Evolutionary conservation across 2,329 filamentous ascomycete species (phyloP).

Genomic region (Fusarium proliferatum): DNA sequence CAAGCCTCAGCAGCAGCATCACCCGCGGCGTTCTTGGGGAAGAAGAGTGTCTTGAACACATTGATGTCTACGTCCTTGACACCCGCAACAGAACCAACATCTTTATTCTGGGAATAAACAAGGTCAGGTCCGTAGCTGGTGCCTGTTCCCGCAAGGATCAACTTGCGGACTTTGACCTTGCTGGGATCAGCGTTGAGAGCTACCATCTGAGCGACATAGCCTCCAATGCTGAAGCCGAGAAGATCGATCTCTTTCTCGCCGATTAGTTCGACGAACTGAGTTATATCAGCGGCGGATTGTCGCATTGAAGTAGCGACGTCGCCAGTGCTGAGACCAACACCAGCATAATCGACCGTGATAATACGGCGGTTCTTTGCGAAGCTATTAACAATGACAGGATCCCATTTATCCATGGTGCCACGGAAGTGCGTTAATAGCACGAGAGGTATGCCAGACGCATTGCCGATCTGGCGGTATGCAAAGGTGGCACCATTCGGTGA

Average conservation of each 20-base stretch:
- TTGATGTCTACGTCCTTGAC: slow-evolving; percentile 1
- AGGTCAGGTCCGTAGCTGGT: not conserved
- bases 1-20: slow-evolving; percentile 9
- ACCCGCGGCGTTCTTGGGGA: not conserved
- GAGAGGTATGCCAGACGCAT: not conserved
- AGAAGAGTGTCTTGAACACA: slow-evolving; percentile 13
- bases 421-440: not conserved
- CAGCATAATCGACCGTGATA: slow-evolving; percentile 4
- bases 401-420: slow-evolving; percentile 12
- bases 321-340: slow-evolving; percentile 4
- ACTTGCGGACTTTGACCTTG: not conserved
- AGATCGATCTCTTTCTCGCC: not conserved
- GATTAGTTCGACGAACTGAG: not conserved
- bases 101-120: not conserved
- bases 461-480: slow-evolving; percentile 8
- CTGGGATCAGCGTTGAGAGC: not conserved
- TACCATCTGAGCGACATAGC: slow-evolving; percentile 13
- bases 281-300: slow-evolving; percentile 4
- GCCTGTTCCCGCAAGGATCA: not conserved
- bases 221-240: not conserved
- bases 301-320: not conserved
- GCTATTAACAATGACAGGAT: not conserved
- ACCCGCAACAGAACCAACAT: not conserved
- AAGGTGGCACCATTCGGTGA: not conserved
- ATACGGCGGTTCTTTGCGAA: not conserved